These are phyloP conservation scores for Isatis tinctoria DNA, from an alignment of 345 rosid species.

Conservation along the genomic window DNA sequence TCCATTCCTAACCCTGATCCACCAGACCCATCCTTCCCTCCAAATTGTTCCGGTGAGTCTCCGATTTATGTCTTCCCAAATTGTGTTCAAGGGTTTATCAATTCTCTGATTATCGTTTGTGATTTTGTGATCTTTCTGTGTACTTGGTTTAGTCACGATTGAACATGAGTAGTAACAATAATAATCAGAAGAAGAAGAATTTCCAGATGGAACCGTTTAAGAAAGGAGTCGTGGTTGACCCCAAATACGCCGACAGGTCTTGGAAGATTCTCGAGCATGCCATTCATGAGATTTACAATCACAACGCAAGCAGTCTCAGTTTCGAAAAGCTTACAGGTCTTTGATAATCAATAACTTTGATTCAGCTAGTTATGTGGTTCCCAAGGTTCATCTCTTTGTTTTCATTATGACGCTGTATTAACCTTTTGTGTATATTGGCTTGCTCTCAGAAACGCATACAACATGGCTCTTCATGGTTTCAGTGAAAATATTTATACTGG, in stretches of 20 bases:
- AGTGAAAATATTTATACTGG: background rate
- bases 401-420: background rate
- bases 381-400: background rate
- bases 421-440: too few relatives aligned
- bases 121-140: too few relatives aligned
- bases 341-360: too few relatives aligned
- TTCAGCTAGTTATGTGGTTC: too few relatives aligned
- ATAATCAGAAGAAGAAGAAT: conserved; percentile 92
- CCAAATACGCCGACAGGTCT: conserved; percentile 88
- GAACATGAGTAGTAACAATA: too few relatives aligned
- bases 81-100: too few relatives aligned
- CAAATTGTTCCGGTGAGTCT: too few relatives aligned
- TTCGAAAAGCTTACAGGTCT: conserved; percentile 97
- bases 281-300: conserved; percentile 94
- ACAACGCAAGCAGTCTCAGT: conserved; percentile 91
- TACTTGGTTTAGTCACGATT: too few relatives aligned
- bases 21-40: too few relatives aligned
- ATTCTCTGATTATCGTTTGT: too few relatives aligned
- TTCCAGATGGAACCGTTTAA: conserved; percentile 96
- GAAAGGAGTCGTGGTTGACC: conserved; percentile 94
- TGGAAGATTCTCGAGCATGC: conserved; percentile 98
- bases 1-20: too few relatives aligned
- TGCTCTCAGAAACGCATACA: background rate
- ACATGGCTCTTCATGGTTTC: background rate
- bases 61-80: too few relatives aligned